phyloP scores from a whole-genome alignment of 768 basidiomycete genomes.

The Pholiota molesta region DNA sequence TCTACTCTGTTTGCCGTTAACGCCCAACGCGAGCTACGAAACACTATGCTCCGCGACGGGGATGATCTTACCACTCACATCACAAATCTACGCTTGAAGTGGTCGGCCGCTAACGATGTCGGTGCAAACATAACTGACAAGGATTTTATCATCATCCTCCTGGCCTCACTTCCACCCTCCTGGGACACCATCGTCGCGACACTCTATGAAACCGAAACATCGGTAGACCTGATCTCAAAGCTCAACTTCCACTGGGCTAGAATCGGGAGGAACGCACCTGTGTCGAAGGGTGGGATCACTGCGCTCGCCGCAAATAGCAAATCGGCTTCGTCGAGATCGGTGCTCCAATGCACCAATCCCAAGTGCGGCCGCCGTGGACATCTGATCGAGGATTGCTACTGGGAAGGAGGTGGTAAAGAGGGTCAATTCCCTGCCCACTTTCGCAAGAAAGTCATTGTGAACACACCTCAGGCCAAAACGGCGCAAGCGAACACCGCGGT shows the following conservation, averaged over 20 bases:
- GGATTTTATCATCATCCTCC: conserved; percentile 3
- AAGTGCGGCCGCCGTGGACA: conserved; percentile 28
- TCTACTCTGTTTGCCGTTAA: conserved; percentile 14
- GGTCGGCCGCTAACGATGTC: conserved; percentile 15
- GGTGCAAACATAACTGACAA: conserved; percentile 21
- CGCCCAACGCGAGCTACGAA: conserved; percentile 11
- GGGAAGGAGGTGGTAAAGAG: conserved; percentile 36
- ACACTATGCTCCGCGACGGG: conserved; percentile 11
- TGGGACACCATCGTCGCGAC: conserved; percentile 18
- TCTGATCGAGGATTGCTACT: conserved; percentile 31
- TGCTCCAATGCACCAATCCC: neutral
- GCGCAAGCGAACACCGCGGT: too few species aligned
- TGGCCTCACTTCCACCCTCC: conserved; percentile 15
- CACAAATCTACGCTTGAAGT: conserved; percentile 15
- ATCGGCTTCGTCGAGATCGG: neutral
- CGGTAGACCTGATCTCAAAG: conserved; percentile 3
- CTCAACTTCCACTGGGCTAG: conserved; percentile 2
- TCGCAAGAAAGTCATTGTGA: neutral
- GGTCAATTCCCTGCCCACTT: conserved; percentile 31
- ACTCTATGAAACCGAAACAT: neutral
- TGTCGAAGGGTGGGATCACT: neutral
- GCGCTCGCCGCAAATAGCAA: neutral
- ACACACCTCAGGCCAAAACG: neutral
- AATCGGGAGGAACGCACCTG: neutral
- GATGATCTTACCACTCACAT: conserved; percentile 20